These are phyloP conservation scores for Dactylellina drechsleri DNA, from an alignment of 2,329 filamentous ascomycete genomes.

Conservation along the genomic window DNA sequence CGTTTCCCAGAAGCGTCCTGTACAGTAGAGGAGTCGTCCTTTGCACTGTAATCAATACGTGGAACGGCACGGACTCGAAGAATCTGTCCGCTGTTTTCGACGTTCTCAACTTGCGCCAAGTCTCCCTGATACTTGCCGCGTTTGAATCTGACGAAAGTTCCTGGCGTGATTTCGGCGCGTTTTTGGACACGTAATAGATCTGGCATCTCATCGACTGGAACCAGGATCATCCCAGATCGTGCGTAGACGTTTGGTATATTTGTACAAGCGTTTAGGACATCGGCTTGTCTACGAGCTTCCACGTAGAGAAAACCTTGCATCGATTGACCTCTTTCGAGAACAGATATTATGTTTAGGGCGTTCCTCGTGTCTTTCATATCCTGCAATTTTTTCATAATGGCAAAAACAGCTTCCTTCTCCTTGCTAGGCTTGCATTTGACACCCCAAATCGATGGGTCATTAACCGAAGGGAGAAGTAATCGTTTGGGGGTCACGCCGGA, in stretches of 20 bases:
- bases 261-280: constrained; percentile 83
- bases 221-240: constrained; percentile 82
- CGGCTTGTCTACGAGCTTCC: constrained; percentile 85
- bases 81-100: constrained; percentile 91
- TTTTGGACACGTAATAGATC: constrained; percentile 92
- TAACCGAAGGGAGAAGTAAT: constrained; percentile 87
- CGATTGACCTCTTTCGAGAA: constrained; percentile 86
- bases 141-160: constrained; percentile 90
- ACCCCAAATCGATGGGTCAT: constrained; percentile 96
- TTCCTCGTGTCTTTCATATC: constrained; percentile 81
- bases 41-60: constrained; percentile 87
- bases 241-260: constrained; percentile 90
- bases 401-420: constrained; percentile 88
- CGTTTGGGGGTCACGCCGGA: constrained; percentile 83
- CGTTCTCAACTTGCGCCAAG: constrained; percentile 88
- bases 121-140: constrained; percentile 86
- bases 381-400: constrained; percentile 87
- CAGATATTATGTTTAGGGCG: constrained; percentile 83
- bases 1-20: constrained; percentile 72
- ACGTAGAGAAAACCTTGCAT: constrained; percentile 98
- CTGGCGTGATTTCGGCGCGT: constrained; percentile 82
- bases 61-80: constrained; percentile 88
- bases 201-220: constrained; percentile 97
- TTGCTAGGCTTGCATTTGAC: constrained; percentile 94
- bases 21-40: constrained; percentile 74